A percentile compares a stretch with the other conserved stretches of the same genome.
Evolutionary conservation across 768 basidiomycete species (phyloP).

Genomic region (Termitomyces sp.): DNA sequence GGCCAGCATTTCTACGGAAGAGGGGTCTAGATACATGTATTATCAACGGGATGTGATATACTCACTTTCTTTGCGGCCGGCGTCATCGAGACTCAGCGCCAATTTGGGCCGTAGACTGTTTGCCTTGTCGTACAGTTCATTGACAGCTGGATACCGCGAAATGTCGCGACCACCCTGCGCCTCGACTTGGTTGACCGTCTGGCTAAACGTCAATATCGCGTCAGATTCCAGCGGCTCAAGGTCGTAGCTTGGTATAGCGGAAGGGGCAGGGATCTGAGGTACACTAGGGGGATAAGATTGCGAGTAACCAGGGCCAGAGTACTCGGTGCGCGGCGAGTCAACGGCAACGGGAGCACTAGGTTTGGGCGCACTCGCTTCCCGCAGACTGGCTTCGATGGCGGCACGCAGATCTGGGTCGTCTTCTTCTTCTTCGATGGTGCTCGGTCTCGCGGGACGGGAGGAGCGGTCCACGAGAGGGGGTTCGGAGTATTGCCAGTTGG

Average conservation of each 20-base stretch:
- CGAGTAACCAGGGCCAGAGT: slow-evolving; percentile 32
- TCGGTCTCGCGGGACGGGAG: slow-evolving; percentile 32
- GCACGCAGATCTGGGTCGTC: slow-evolving; percentile 90
- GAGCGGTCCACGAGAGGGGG: slow-evolving; percentile 63
- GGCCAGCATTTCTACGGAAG: slow-evolving; percentile 63
- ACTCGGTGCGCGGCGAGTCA: slow-evolving; percentile 46
- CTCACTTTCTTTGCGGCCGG: slow-evolving; percentile 79
- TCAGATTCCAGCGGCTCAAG: slow-evolving; percentile 79
- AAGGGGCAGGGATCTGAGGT: slow-evolving; percentile 34
- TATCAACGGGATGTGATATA: neutral
- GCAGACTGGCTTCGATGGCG: slow-evolving; percentile 91
- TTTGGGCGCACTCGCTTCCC: slow-evolving; percentile 74
- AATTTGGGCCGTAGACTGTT: slow-evolving; percentile 75
- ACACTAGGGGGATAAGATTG: slow-evolving; percentile 39
- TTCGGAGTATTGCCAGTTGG: slow-evolving; percentile 58
- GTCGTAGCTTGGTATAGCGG: slow-evolving; percentile 72
- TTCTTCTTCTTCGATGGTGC: slow-evolving; percentile 51
- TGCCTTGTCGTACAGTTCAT: slow-evolving; percentile 81
- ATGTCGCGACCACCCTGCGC: slow-evolving; percentile 75
- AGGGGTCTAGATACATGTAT: neutral
- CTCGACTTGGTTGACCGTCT: slow-evolving; percentile 82
- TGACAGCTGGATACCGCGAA: slow-evolving; percentile 77
- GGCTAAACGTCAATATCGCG: slow-evolving; percentile 84
- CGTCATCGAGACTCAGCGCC: slow-evolving; percentile 78
- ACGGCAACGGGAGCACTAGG: slow-evolving; percentile 71